Base-by-base conservation (phyloP, 1,284 basidiomycete genomes). In the Ustilago lituana region DNA sequence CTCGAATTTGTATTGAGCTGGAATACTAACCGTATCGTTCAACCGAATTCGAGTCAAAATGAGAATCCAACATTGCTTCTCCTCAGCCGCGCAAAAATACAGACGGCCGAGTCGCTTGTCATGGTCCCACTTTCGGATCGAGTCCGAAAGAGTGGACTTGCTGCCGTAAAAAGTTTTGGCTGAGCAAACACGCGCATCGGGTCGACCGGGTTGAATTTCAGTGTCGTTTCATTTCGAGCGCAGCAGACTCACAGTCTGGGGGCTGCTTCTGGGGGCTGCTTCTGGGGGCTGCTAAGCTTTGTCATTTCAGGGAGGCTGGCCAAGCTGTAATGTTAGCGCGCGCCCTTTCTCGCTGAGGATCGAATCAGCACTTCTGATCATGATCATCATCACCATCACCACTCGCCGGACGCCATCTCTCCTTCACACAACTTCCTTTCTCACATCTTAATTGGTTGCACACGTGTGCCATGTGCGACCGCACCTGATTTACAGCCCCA, bases 31-130 rank as follows among this genome's bases (percentile, higher is more conserved):
- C 7, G n/a, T n/a, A n/a, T n/a, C 36, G 36, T 38, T 19, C 12
- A 38, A 10, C 36, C n/a, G n/a, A n/a, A n/a, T n/a, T n/a, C n/a
- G n/a, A n/a, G n/a, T n/a, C n/a, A n/a, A n/a, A n/a, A n/a, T n/a
- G n/a, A n/a, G n/a, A n/a, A n/a, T n/a, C n/a, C n/a, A n/a, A n/a
- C n/a, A n/a, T n/a, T n/a, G n/a, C n/a, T n/a, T n/a, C n/a, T n/a
- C n/a, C n/a, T n/a, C 20, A 38, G 19, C 11, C n/a, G 12, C 17
- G n/a, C 33, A 36, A 36, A 36, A n/a, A 5, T 29, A 10, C 32
- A 46, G 32, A 36, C 59, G 59, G 59, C 59, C 59, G 59, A 62
- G 52, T 60, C n/a, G n/a, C n/a, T n/a, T n/a, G n/a, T n/a, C n/a
- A n/a, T n/a, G n/a, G 31, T n/a, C 35, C 8, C 7, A 5, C 6